These are phyloP conservation scores for Ophiostoma pallidulum DNA, from an alignment of 2,329 filamentous ascomycete species.

Conservation along the genomic window DNA sequence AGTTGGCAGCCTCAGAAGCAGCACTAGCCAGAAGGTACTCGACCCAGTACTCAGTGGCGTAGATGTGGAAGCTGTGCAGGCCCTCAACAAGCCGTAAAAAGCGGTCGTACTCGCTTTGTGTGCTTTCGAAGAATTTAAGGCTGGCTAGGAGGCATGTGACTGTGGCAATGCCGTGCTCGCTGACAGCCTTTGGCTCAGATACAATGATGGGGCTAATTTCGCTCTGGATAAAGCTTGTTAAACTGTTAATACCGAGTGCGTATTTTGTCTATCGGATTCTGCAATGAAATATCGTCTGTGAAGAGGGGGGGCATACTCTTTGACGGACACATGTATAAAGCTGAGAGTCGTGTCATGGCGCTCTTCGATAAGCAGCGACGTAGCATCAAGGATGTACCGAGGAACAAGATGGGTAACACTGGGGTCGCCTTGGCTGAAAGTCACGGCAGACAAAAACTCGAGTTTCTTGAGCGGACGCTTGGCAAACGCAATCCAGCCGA, in stretches of 20 bases:
- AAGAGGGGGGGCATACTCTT: slow-evolving; percentile 19
- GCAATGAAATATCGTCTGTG: too few species aligned
- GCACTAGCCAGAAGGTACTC: slow-evolving; percentile 20
- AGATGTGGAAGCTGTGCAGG: slow-evolving; percentile 23
- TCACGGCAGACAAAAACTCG: slow-evolving; percentile 26
- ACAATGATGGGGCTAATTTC: slow-evolving; percentile 8
- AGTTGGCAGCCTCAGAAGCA: background rate
- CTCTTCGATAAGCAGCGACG: slow-evolving; percentile 15
- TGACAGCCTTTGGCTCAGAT: slow-evolving; percentile 3
- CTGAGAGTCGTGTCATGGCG: slow-evolving; percentile 14
- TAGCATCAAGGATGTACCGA: slow-evolving; percentile 13
- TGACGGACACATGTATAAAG: slow-evolving; percentile 19
- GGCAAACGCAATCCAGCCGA: slow-evolving; percentile 30
- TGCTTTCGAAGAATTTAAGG: slow-evolving; percentile 12
- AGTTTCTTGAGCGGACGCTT: slow-evolving; percentile 25
- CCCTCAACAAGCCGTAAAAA: slow-evolving; percentile 20
- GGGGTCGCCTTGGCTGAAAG: slow-evolving; percentile 6
- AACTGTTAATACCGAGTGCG: too few species aligned
- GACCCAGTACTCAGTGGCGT: slow-evolving; percentile 24
- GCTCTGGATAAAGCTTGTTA: background rate
- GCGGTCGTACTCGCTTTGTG: background rate
- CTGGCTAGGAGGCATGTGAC: slow-evolving; percentile 21
- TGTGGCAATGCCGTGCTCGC: slow-evolving; percentile 19
- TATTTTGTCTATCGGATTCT: too few species aligned
- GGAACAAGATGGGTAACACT: slow-evolving; percentile 6